Conservation (phyloP, 2,329 filamentous ascomycete genomes). For the Chlorencoelia australis region DNA sequence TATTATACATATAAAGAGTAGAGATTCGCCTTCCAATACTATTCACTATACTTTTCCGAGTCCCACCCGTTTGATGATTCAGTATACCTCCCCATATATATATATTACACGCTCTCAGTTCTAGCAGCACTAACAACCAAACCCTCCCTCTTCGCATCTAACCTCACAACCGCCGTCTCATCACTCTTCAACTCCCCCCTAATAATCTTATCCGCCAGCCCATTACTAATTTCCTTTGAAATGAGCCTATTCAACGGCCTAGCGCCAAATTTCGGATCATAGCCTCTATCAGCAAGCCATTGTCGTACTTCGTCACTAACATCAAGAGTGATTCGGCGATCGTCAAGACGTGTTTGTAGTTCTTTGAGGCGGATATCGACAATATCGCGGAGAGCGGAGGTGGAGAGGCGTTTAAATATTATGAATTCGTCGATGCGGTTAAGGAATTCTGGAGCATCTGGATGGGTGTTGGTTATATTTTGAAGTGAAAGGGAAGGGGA, state of each 20-base stretch:
- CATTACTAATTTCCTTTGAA: conserved; percentile 79
- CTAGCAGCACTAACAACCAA: conserved; percentile 37
- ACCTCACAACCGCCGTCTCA: conserved; percentile 58
- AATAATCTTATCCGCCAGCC: conserved; percentile 85
- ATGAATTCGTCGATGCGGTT: conserved; percentile 97
- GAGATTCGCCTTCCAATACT: conserved; percentile 3
- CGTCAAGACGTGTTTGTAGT: conserved; percentile 72
- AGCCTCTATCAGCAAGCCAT: conserved; percentile 84
- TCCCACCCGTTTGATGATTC: neutral
- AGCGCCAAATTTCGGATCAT: conserved; percentile 85
- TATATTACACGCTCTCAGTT: neutral
- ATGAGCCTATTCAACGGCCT: conserved; percentile 86
- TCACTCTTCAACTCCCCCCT: conserved; percentile 69
- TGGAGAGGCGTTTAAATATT: conserved; percentile 79
- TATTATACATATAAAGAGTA: too few species aligned
- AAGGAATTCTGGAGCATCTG: conserved; percentile 80
- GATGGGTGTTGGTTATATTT: neutral
- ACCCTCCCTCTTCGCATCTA: conserved; percentile 52
- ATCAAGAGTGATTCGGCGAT: conserved; percentile 68
- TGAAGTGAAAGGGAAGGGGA: neutral
- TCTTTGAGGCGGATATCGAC: conserved; percentile 86
- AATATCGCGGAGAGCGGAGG: conserved; percentile 73
- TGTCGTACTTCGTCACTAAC: conserved; percentile 64
- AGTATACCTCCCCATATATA: neutral
- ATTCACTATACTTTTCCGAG: conserved; percentile 1